Evolutionary conservation across 1,284 basidiomycete genomes (phyloP), one percentile per base, ranked within the genome.

Genomic region (Termitomyces sp.): DNA sequence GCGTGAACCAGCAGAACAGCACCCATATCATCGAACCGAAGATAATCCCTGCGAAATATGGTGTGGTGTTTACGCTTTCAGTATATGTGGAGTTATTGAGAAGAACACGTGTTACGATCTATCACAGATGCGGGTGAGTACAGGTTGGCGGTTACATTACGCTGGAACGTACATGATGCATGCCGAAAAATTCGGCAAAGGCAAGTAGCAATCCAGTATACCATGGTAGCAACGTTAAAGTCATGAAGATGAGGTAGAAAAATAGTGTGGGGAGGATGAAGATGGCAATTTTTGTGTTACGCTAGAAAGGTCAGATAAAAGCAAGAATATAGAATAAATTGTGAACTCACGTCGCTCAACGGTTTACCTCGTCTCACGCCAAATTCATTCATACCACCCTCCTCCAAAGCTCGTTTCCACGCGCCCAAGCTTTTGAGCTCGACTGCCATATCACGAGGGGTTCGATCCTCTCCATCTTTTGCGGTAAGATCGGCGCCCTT

Each of bases 31-130:
- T 80, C 13, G 90, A 93, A 1, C 77, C 91, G 45, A 77, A 79
- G 57, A 99, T 96, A 58, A 99, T 92, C 10, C 91, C 88, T 1
- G 91, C 80, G 64, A 97, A 96, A 72, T 98, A 98, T 1, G 93
- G 94, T 57, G 86, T 88, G 58, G 82, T 78, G 47, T 79, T 84
- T 39, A 91, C 83, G 49, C 81, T 86, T 54, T 89, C 88, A 13
- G 84, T 88, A 62, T 91, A 91, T 26, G 80, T 85, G 19, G 79
- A 74, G 62, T 83, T 86, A 68, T 90, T 90, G 31, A 94, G 76
- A 6, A 95, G 74, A 4, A 91, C 88, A 24, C 88, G 84, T 0
- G 90, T 88, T 50, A 94, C 85, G 61, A 92, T 79, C 86, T 91
- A 56, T 18, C 13, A 5, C 45, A 49, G 13, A 39, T n/a, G 49